These are phyloP conservation scores for Pythium aquatile DNA, from an alignment of 352 stramenopile species.

Conservation along the genomic window DNA sequence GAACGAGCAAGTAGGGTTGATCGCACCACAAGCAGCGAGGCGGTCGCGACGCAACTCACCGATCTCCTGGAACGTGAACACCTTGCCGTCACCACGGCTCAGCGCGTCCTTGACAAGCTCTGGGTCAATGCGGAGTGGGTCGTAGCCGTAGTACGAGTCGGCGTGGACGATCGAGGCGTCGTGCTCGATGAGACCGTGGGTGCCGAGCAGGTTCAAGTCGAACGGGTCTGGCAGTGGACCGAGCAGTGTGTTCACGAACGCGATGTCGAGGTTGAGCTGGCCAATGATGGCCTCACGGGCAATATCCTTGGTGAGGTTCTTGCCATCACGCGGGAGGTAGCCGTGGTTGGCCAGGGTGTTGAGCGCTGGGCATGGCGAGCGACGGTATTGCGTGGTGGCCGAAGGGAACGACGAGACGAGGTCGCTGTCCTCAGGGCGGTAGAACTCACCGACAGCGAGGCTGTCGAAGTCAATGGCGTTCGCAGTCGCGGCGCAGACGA, in stretches of 20 bases:
- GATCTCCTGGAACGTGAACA: slow-evolving; percentile 9
- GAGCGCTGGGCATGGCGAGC: slow-evolving; percentile 47
- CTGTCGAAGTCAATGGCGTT: not conserved
- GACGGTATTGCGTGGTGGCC: slow-evolving; percentile 27
- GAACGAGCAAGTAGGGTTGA: slow-evolving; percentile 5
- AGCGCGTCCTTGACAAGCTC: slow-evolving; percentile 32
- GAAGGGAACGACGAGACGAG: slow-evolving; percentile 31
- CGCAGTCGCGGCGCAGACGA: not conserved
- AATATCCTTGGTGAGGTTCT: slow-evolving; percentile 34
- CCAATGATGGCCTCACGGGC: slow-evolving; percentile 34
- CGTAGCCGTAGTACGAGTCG: slow-evolving; percentile 34
- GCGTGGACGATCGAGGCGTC: slow-evolving; percentile 34
- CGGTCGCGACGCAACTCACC: slow-evolving; percentile 11
- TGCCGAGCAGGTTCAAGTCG: slow-evolving; percentile 43
- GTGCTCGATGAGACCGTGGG: slow-evolving; percentile 34
- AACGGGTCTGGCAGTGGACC: slow-evolving; percentile 32
- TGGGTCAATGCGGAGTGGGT: slow-evolving; percentile 30
- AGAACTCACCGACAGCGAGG: slow-evolving; percentile 30
- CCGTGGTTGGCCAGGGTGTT: slow-evolving; percentile 62
- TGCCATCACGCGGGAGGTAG: slow-evolving; percentile 45
- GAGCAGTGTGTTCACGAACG: slow-evolving; percentile 24
- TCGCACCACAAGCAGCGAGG: slow-evolving; percentile 5
- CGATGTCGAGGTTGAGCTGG: slow-evolving; percentile 43
- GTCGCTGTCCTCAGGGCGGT: slow-evolving; percentile 22
- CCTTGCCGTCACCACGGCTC: slow-evolving; percentile 3